Evolutionary conservation across 1,284 basidiomycete genomes (phyloP), one percentile per base, ranked within the genome.

Genomic region (Cutaneotrichosporon cyanovorans): DNA sequence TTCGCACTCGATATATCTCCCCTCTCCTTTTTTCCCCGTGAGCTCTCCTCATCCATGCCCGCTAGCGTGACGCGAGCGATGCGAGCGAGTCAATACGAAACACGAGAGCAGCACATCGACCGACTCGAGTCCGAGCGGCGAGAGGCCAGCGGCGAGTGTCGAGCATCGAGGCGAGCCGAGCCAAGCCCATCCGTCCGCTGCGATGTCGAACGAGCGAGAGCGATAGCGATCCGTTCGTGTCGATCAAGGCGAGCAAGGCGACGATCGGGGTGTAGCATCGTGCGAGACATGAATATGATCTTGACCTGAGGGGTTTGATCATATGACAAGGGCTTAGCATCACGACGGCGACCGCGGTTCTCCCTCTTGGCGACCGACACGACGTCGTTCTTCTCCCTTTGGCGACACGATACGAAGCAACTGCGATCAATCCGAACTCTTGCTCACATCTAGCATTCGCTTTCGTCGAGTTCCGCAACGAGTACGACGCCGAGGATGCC

Each of bases 381-480:
- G 25, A 28, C n/a, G n/a, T n/a, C n/a, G n/a, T n/a, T n/a, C n/a
- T n/a, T n/a, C n/a, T n/a, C n/a, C n/a, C n/a, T n/a, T n/a, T n/a
- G n/a, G n/a, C n/a, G n/a, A n/a, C n/a, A n/a, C n/a, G n/a, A n/a
- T n/a, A n/a, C n/a, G n/a, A n/a, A n/a, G n/a, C n/a, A n/a, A n/a
- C n/a, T n/a, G n/a, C 21, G 14, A 21, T 23, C 32, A 8, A 15
- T 10, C 32, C 32, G 32, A 34, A 8, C 32, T 43, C 46, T 39
- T 30, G 47, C 51, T 72, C 73, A 67, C 68, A 28, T 73, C 74
- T 75, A 90, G 87, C 69, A 75, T 91, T 89, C 71, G 87, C 87
- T 50, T 91, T 91, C 73, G 82, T 91, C 72, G 87, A 91, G 72
- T 91, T 89, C 69, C 81, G 85, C 68, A 81, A 79, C 63, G 77